Evolutionary conservation across 306 rosid species (phyloP), one percentile per base, ranked within the genome.

Genomic region (Quercus bicolor): DNA sequence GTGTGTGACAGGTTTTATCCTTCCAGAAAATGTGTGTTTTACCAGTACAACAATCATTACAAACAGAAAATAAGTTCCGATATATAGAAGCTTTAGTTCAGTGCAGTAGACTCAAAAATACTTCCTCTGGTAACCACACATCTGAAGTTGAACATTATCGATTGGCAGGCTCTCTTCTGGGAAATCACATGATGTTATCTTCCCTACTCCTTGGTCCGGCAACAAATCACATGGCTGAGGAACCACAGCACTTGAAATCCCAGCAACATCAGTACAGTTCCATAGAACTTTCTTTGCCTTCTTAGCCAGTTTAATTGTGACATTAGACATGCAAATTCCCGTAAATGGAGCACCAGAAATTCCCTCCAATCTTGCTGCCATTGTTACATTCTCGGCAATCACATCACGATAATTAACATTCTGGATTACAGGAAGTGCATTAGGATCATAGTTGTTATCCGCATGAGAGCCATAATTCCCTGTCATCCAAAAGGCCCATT

Each of bases 401-500:
- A 90, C 55, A 53, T 92, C 95, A 8, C 81, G 88, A 40, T 86
- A 89, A 71, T 92, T 90, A 56, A 90, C 85, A 62, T 83, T 83
- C 68, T 65, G 77, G 48, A 92, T 86, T 79, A 78, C 83, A 10
- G 97, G 95, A 54, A 90, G 80, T 0, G 97, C 97, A 13, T 89
- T 84, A 0, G 86, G 95, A 60, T 92, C 90, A 71, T 87, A 92
- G 31, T 83, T 77, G 2, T 70, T 54, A 81, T 89, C 97, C 34
- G 95, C 89, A 76, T 92, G 95, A 15, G 93, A 92, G 6, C 95
- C 93, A 61, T 92, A 92, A 51, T 87, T 81, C 21, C 97, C 95
- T 10, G 95, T 90, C 81, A 90, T 92, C 95, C 92, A 89, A 77
- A 90, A 92, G 5, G 77, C 97, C 91, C 91, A 92, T 81, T 92